These are phyloP conservation scores for Wickerhamomyces sp. DNA, from an alignment of 1,139 yeast species.

Conservation along the genomic window DNA sequence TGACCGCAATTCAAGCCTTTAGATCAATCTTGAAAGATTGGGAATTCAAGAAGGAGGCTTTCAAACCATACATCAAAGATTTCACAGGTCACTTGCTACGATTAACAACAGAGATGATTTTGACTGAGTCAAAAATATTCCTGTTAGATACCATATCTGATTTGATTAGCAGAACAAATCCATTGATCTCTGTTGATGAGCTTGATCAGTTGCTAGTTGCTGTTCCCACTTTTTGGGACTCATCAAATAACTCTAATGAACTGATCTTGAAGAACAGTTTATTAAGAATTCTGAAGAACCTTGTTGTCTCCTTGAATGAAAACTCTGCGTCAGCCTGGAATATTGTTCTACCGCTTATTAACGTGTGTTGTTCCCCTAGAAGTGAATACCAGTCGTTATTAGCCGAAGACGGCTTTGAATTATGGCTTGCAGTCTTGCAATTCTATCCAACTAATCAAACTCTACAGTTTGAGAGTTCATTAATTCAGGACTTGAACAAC, in stretches of 20 bases:
- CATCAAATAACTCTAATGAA: constrained; percentile 44
- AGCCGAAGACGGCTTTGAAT: constrained; percentile 82
- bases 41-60: constrained; percentile 68
- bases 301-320: constrained; percentile 60
- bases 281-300: constrained; percentile 61
- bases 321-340: constrained; percentile 56
- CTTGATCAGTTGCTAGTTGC: constrained; percentile 51
- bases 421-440: constrained; percentile 73
- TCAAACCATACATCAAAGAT: constrained; percentile 58
- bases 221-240: constrained; percentile 75
- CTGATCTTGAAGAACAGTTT: constrained; percentile 67
- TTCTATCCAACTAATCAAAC: constrained; percentile 31
- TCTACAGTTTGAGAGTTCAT: constrained; percentile 32
- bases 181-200: constrained; percentile 47
- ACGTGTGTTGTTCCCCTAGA: constrained; percentile 55
- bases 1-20: constrained; percentile 72
- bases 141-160: constrained; percentile 63
- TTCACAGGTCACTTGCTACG: constrained; percentile 46
- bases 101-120: constrained; percentile 41
- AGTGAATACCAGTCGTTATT: constrained; percentile 59
- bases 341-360: constrained; percentile 63
- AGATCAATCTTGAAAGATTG: constrained; percentile 74
- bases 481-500: constrained; percentile 40
- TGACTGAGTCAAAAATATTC: constrained; percentile 72
- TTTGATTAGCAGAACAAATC: constrained; percentile 60